Base-by-base conservation (phyloP, 192 early-diverging fungal genomes). In the Entomortierella lignicola region DNA sequence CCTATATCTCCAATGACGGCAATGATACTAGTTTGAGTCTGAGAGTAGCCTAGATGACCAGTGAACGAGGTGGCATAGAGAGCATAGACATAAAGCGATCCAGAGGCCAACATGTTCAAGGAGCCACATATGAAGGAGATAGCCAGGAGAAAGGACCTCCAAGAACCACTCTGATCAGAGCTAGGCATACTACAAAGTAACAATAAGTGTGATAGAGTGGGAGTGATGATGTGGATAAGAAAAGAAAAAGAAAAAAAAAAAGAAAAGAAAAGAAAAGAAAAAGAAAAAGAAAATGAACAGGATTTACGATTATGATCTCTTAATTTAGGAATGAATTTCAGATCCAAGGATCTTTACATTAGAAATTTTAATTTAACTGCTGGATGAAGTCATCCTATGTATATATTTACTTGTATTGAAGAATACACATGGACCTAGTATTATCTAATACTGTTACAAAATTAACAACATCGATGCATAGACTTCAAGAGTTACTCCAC, bases 1-100 rank as follows among this genome's bases (percentile, higher is more conserved):
- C 80, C 80, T 25, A 77, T 62, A 25, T 82, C 66, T 23, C 73
- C 72, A 66, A 82, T 61, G 37, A 77, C 72, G 41, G 66, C 68
- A 18, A 70, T 79, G 29, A 50, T 47, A 39, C 75, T 79, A 2
- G 68, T 79, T 30, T 79, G 67, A 12, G 68, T 70, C 27, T 79
- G 75, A 8, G 75, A 52, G 58, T 79, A 79, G 1, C 62, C 67
- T 6, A 79, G 52, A 17, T 44, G 60, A 26, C 47, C 37, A 0
- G 67, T 79, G 63, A 79, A 70, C 15, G 66, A 79, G 30, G 68
- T 60, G 1, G 75, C 66, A 43, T 79, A 79, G 42, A 79, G 75
- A 0, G 67, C 75, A 59, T 59, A 79, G 25, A 79, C 67, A 41
- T 70, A 69, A 43, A 79, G 67, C 13, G 75, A 70, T 23, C 74